Percentiles rank a stretch among this genome's conserved stretches.
These are phyloP conservation scores for Suhomyces pyralidae DNA, from an alignment of 805 yeast species.

Conservation along the genomic window DNA sequence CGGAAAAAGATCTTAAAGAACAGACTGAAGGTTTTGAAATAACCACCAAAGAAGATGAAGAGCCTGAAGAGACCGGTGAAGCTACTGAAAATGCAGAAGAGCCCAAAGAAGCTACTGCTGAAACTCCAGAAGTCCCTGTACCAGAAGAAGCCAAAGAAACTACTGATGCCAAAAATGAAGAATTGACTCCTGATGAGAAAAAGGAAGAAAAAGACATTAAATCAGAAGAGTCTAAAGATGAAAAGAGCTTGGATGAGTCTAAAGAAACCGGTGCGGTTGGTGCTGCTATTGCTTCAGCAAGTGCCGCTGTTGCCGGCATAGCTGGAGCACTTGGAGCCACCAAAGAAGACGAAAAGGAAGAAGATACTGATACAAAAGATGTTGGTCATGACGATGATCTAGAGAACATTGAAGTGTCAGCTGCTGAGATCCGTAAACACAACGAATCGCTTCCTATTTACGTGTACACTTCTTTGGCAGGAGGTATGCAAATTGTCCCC, in stretches of 20 bases:
- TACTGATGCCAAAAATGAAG: neutral
- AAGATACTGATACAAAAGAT: neutral
- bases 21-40: neutral
- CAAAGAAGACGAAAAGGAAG: neutral
- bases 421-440: conserved; percentile 43
- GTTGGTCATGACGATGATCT: conserved; percentile 10
- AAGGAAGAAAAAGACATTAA: neutral
- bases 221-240: conserved; percentile 5
- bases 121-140: neutral
- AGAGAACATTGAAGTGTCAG: conserved; percentile 33
- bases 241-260: conserved; percentile 7
- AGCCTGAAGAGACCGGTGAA: neutral
- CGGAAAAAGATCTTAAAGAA: neutral
- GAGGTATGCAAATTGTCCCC: conserved; percentile 75
- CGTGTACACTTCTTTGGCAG: conserved; percentile 81
- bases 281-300: conserved; percentile 1
- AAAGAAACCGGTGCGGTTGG: conserved; percentile 4
- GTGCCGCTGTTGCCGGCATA: conserved; percentile 1
- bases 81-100: neutral
- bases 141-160: neutral
- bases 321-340: neutral
- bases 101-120: neutral
- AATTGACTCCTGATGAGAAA: neutral
- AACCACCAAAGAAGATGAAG: no score
- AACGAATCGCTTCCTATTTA: conserved; percentile 59